Evolutionary conservation across 805 yeast species (phyloP), one percentile per base, ranked within the genome.

Genomic region (Priceomyces medius): DNA sequence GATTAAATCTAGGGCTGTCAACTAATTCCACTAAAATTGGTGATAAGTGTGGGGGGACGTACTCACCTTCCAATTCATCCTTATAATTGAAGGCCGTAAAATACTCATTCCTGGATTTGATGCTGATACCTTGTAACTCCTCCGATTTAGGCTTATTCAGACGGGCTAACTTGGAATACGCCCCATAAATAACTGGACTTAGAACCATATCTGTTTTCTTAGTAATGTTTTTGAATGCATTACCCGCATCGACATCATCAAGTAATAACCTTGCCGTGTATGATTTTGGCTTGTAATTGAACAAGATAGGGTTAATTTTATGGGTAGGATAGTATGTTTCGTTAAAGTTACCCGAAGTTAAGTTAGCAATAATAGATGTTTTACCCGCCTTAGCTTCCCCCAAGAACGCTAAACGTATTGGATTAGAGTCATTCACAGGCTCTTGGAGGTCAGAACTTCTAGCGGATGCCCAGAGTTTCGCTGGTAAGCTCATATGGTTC

Each of bases 311-410:
- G 3, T 76, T 77, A 43, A 81, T 80, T 41, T 72, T 76, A 33
- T 76, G 67, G 3, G 91, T 85, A 4, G 93, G 95, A 51, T 85
- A 85, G 56, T 85, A 83, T 0, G 85, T 84, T 44, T 83, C 89
- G 37, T 79, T 70, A 41, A 74, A 79, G 19, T 68, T 66, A 19
- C 75, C 74, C 16, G 74, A 61, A 2, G 73, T 65, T 12, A 81
- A 49, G 37, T 74, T 64, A 40, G 79, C 73, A 9, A 79, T 73
- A 28, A 78, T 65, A 0, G 85, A 71, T 2, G 86, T 76, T 53
- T 82, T 82, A 8, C 88, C 88, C 0, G 77, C 71, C 13, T 68
- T 67, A 9, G 76, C 67, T 0, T 77, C 85, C 0, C 88, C 88
- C 3, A 82, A 54, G 1, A 82, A 70, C 0, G 84, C 87, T 12